Evolutionary conservation across 257 asterid species (phyloP).

Genomic region (Solanum appendiculatum): DNA sequence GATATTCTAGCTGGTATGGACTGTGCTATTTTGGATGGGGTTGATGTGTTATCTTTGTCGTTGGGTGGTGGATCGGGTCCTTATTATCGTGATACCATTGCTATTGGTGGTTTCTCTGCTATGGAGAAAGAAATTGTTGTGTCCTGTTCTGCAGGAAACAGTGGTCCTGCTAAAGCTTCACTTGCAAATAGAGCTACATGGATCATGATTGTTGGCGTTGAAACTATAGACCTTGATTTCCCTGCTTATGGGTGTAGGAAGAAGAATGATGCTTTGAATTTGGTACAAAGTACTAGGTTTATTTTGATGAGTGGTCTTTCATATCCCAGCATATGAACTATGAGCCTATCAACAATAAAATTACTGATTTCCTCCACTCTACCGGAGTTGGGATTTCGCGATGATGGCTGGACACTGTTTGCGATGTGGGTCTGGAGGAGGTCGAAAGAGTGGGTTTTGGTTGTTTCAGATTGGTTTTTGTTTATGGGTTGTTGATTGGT

Average conservation of each 20-base stretch:
- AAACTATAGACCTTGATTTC: conserved; percentile 36
- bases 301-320: too few species aligned
- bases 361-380: too few species aligned
- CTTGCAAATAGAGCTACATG: conserved; percentile 41
- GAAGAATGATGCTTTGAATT: too few species aligned
- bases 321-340: too few species aligned
- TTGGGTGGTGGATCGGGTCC: conserved; percentile 46
- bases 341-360: too few species aligned
- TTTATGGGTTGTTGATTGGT: too few species aligned
- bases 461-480: too few species aligned
- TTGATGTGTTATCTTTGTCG: conserved; percentile 31
- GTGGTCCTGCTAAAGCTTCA: conserved; percentile 29
- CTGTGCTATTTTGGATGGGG: conserved; percentile 35
- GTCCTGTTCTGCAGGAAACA: conserved; percentile 41
- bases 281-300: too few species aligned
- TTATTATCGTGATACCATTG: conserved; percentile 35
- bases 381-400: too few species aligned
- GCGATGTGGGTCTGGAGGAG: too few species aligned
- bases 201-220: conserved; percentile 50
- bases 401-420: too few species aligned
- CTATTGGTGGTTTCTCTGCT: conserved; percentile 39
- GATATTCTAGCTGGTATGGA: conserved; percentile 43
- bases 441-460: too few species aligned
- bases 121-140: conserved; percentile 32
- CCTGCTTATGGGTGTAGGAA: conserved; percentile 38